These are phyloP conservation scores for Chrysoporthe austroafricana DNA, from an alignment of 2,329 filamentous ascomycete species.

Conservation along the genomic window DNA sequence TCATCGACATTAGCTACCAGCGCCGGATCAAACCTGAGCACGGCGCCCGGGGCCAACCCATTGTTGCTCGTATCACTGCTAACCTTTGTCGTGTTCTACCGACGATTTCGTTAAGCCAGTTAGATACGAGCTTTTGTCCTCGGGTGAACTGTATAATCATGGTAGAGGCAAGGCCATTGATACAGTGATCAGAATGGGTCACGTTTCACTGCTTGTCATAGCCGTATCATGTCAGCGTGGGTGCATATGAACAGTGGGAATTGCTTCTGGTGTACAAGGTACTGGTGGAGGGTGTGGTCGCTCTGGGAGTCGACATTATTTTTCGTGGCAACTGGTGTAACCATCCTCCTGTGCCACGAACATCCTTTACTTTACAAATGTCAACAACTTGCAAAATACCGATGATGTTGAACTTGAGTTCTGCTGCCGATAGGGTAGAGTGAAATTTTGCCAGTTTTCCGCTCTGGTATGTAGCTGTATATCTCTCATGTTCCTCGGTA, in stretches of 20 bases:
- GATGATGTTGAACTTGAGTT: neutral
- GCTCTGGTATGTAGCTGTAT: too few species aligned
- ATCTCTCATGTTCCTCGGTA: too few species aligned
- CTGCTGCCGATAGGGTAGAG: too few species aligned
- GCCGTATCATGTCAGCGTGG: too few species aligned
- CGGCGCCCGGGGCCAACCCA: neutral
- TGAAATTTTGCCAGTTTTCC: too few species aligned
- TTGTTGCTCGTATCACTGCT: slow-evolving; percentile 2
- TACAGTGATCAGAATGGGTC: neutral
- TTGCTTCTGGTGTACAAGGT: neutral
- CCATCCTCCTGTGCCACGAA: neutral
- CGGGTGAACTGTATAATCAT: neutral
- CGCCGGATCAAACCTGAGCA: neutral
- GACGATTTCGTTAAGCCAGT: neutral
- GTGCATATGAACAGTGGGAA: too few species aligned
- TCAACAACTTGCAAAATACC: neutral
- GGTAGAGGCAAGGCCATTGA: neutral
- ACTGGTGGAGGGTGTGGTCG: neutral
- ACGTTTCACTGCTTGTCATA: too few species aligned
- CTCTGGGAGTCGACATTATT: neutral
- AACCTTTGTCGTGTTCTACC: neutral
- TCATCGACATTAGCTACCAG: neutral
- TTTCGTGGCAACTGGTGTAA: neutral
- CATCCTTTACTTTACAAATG: neutral
- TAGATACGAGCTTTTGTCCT: neutral